Conservation (phyloP, 192 early-diverging fungal genomes). For the Coemansia umbellata region DNA sequence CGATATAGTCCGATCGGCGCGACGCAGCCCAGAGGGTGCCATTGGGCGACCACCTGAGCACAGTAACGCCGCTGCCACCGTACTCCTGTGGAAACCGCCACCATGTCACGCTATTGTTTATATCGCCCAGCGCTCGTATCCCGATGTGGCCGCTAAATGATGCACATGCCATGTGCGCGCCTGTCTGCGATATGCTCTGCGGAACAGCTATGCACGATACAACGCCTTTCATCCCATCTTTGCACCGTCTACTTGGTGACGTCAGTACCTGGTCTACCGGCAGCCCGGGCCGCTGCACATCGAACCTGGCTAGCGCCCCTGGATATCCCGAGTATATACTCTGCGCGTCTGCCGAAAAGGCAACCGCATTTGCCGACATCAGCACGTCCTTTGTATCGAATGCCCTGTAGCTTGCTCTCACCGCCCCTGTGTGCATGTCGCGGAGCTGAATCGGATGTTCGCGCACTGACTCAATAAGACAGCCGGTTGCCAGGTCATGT, state of each 20-base stretch:
- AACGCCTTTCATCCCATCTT: conserved; percentile 71
- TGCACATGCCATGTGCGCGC: conserved; percentile 68
- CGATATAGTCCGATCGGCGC: conserved; percentile 56
- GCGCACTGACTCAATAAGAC: conserved; percentile 58
- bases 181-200: conserved; percentile 12
- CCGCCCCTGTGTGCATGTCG: conserved; percentile 51
- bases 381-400: conserved; percentile 62
- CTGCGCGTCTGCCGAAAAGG: conserved; percentile 65
- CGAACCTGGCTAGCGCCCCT: conserved; percentile 67
- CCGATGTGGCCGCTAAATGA: conserved; percentile 68
- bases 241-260: conserved; percentile 60
- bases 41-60: conserved; percentile 65
- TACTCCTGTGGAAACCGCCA: conserved; percentile 45
- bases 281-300: conserved; percentile 61
- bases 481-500: conserved; percentile 57
- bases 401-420: conserved; percentile 65
- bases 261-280: conserved; percentile 51
- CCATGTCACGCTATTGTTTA: background rate
- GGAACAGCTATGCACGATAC: conserved; percentile 62
- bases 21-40: conserved; percentile 64
- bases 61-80: conserved; percentile 51
- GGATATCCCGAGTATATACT: conserved; percentile 69
- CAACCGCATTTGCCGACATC: conserved; percentile 60
- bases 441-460: conserved; percentile 79
- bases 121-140: conserved; percentile 56